Percentiles rank a stretch among this genome's conserved stretches.
Evolutionary conservation across 1,139 yeast genomes (phyloP).

Genomic region (Nadsonia starkeyi-henricii): DNA sequence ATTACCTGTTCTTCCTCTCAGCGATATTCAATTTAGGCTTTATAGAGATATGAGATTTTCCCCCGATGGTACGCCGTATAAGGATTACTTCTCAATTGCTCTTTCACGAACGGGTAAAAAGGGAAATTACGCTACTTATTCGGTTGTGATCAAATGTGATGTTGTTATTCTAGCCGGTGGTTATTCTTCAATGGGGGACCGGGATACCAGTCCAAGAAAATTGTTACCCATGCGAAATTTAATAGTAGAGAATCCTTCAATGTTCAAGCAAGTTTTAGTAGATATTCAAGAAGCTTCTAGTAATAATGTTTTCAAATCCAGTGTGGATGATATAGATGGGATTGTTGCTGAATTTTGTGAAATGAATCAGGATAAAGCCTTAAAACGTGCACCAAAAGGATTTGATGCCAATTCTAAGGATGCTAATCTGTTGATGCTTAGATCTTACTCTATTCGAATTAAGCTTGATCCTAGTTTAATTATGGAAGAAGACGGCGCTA

Average conservation of each 20-base stretch:
- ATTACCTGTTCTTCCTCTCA: neutral
- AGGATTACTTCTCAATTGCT: neutral
- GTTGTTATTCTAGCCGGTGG: neutral
- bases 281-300: neutral
- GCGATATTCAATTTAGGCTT: neutral
- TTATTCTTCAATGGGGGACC: neutral
- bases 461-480: neutral
- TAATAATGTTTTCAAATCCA: neutral
- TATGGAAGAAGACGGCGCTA: neutral
- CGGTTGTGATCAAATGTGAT: neutral
- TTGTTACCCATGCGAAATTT: neutral
- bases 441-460: neutral
- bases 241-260: neutral
- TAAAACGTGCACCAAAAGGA: neutral
- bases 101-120: neutral
- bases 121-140: neutral
- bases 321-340: neutral
- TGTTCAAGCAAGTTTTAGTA: neutral
- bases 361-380: neutral
- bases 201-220: neutral
- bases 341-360: neutral
- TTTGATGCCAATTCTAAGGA: neutral
- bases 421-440: neutral
- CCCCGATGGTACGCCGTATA: neutral
- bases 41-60: neutral